Base-by-base conservation (phyloP, 208 protist species). In the Leishmania guyanensis region DNA sequence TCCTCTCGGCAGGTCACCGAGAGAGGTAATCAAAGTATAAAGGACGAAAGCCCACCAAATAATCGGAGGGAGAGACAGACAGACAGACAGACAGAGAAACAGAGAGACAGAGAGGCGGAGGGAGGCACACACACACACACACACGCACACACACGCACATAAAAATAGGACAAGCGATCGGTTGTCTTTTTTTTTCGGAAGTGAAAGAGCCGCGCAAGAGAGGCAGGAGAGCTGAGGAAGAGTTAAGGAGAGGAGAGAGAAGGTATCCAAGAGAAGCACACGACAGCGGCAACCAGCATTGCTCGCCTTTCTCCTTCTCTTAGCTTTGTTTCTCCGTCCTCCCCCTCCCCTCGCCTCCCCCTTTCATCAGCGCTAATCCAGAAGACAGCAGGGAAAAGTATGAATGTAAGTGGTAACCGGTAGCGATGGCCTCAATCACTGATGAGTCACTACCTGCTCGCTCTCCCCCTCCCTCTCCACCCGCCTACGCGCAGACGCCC, bases 111-210 rank as follows among this genome's bases (percentile, higher is more conserved):
- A 39, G 36, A 39, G 36, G 36, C 36, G 0, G 0, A 39, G 36
- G 36, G 36, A 39, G 36, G 36, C 36, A 33, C 69, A 74, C 69
- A 74, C 36, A 33, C 69, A 74, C 69, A 74, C 68, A 53, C 65
- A n/a, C n/a, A 70, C 33, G n/a, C 33, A 70, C 65, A 12, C 39
- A 46, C 22, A 46, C 65, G 2, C 65, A 1, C 9, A 39, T 50
- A 8, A 22, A 39, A 39, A 0, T 2, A 39, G 36, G 1, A 39
- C 36, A 39, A 39, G 36, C 36, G 36, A 39, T 1, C 36, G 36
- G 36, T 39, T 39, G 36, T 39, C 36, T 39, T 39, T 39, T 39
- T 39, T 39, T 39, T 39, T 39, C 36, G 36, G 36, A 39, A 39
- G 36, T 1, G 36, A 39, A 39, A 39, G 29, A 12, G 17, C 6